These are phyloP conservation scores for Halteria grandinella DNA, from an alignment of 73 alveolate genomes.

Conservation along the genomic window DNA sequence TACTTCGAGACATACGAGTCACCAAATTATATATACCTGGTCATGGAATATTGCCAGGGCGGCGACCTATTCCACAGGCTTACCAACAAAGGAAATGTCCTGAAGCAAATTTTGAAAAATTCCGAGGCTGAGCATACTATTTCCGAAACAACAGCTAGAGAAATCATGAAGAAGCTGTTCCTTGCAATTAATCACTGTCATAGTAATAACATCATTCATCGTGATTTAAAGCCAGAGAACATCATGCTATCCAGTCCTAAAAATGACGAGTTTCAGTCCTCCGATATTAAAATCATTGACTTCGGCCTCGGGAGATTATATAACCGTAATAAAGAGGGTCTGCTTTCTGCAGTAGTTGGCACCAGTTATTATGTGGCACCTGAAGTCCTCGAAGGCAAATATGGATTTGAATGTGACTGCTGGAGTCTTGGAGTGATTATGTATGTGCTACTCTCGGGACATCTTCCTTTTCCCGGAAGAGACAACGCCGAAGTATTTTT, in stretches of 20 bases:
- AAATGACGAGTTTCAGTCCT: constrained; percentile 61
- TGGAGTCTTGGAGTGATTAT: constrained; percentile 92
- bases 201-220: constrained; percentile 55
- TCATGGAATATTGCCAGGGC: constrained; percentile 73
- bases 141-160: constrained; percentile 61
- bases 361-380: constrained; percentile 94
- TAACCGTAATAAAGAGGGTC: constrained; percentile 45
- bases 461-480: constrained; percentile 85
- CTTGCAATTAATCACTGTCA: constrained; percentile 77
- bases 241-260: constrained; percentile 55
- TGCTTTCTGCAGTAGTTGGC: constrained; percentile 83
- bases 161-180: constrained; percentile 63
- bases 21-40: constrained; percentile 56
- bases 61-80: constrained; percentile 66
- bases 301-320: constrained; percentile 80
- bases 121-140: constrained; percentile 37
- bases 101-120: constrained; percentile 1
- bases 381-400: constrained; percentile 86
- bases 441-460: constrained; percentile 84
- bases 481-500: constrained; percentile 79
- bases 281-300: constrained; percentile 82
- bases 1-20: constrained; percentile 63
- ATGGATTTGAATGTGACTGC: constrained; percentile 85
- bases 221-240: constrained; percentile 81
- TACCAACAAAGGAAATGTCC: neutral